Conservation (phyloP, 306 rosid genomes). For the Lathyrus tuberosus region DNA sequence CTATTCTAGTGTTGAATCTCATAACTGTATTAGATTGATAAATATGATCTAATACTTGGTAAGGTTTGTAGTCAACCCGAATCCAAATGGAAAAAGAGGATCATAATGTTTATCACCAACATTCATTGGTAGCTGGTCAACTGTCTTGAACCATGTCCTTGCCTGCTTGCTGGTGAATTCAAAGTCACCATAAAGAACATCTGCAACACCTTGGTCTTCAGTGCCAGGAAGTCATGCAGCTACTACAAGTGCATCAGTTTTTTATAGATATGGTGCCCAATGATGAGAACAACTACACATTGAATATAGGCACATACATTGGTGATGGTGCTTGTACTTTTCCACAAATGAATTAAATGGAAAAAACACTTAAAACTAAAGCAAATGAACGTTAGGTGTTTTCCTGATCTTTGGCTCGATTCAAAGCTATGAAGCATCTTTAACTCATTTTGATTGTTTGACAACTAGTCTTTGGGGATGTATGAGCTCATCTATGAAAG, state of each 20-base stretch:
- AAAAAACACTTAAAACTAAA: too few relatives aligned
- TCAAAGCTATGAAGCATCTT: too few relatives aligned
- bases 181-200: conserved; percentile 33
- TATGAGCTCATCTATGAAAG: too few relatives aligned
- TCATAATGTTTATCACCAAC: conserved; percentile 49
- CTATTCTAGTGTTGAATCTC: background rate
- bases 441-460: too few relatives aligned
- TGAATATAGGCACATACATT: conserved; percentile 65
- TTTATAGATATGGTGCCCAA: conserved; percentile 75
- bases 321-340: conserved; percentile 53
- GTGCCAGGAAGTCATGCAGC: conserved; percentile 97
- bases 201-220: conserved; percentile 42
- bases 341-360: too few relatives aligned
- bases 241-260: conserved; percentile 74
- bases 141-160: too few relatives aligned
- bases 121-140: too few relatives aligned
- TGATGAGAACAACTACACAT: conserved; percentile 71
- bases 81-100: conserved; percentile 47
- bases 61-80: conserved; percentile 33
- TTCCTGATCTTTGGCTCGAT: too few relatives aligned
- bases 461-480: too few relatives aligned
- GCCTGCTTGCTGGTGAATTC: too few relatives aligned
- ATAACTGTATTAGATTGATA: conserved; percentile 1
- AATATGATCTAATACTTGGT: conserved; percentile 7
- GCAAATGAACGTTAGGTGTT: too few relatives aligned